Conservation (phyloP, 495 filamentous ascomycete species). For the Massariosphaeria phaeospora region DNA sequence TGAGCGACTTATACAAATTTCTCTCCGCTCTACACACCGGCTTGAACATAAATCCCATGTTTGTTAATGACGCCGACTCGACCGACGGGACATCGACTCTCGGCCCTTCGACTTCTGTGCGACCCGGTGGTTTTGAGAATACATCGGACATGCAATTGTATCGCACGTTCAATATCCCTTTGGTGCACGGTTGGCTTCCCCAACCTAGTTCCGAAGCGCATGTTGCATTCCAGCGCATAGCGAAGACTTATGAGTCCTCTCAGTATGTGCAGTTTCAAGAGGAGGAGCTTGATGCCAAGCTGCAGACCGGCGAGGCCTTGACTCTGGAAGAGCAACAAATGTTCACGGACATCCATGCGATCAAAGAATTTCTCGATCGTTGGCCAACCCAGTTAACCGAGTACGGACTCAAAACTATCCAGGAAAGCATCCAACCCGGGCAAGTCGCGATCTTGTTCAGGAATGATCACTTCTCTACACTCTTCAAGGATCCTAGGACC, state of each 20-base stretch:
- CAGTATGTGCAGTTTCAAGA: constrained; percentile 82
- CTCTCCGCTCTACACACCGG: constrained; percentile 86
- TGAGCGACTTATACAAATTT: constrained; percentile 80
- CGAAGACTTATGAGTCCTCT: constrained; percentile 80
- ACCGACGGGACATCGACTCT: constrained; percentile 15
- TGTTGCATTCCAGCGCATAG: constrained; percentile 62
- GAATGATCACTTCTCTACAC: constrained; percentile 92
- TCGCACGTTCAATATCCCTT: constrained; percentile 74
- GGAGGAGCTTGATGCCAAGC: constrained; percentile 78
- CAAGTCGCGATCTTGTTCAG: constrained; percentile 85
- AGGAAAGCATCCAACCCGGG: constrained; percentile 59
- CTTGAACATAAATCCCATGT: constrained; percentile 96
- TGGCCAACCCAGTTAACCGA: constrained; percentile 83
- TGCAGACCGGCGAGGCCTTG: constrained; percentile 51
- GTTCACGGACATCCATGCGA: constrained; percentile 72
- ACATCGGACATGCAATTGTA: constrained; percentile 84
- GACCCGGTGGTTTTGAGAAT: constrained; percentile 71
- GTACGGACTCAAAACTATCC: constrained; percentile 70
- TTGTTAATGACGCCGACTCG: constrained; percentile 50
- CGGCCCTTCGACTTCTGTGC: constrained; percentile 3
- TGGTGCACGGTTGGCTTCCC: constrained; percentile 94
- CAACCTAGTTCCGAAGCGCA: constrained; percentile 57
- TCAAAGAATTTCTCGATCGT: constrained; percentile 71
- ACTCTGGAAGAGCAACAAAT: constrained; percentile 56
- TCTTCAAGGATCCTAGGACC: constrained; percentile 75